Evolutionary conservation across 2,329 filamentous ascomycete genomes (phyloP), one percentile per base, ranked within the genome.

Genomic region (Sclerotinia spermophila): DNA sequence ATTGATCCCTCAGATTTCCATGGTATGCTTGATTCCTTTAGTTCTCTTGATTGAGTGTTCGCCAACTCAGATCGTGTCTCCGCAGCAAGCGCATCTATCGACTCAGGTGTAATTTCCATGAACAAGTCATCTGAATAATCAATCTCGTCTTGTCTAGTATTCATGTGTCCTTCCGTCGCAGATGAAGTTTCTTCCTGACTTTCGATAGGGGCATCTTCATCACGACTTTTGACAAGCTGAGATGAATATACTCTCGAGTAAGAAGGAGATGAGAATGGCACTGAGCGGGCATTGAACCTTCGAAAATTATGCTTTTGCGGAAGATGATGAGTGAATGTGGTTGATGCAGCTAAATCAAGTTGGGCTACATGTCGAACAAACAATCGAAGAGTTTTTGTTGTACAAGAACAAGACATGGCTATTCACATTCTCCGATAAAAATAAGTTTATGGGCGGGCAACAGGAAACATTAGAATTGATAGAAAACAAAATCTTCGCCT

Each of bases 41-140:
- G 19, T 38, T 51, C 35, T 35, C 17, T 45, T 48, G 51, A 66
- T 42, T 67, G 44, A 48, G 42, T 24, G 21, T 44, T 38, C n/a
- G 60, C 44, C 38, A 66, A 42, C 62, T 59, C 65, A 33, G 48
- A 67, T 35, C 15, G 45, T 45, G 68, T 35, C 60, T 77, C 77
- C 48, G 75, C 74, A 24, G 74, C 71, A 59, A 79, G 72, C 2
- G 74, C 73, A 73, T 82, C 79, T 72, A 82, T 79, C 8, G 79
- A 76, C 53, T 82, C 80, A 15, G 75, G 76, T 21, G 78, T 80
- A 15, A 79, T 75, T 27, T 82, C 80, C 42, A 80, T 75, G 62
- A 82, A 73, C 7, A 66, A 5, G 24, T 66, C 38, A 30, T 65
- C 60, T 38, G 56, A 19, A 58, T 67, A 55, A 27, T 60, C 53